Base-by-base conservation (phyloP, 2,329 filamentous ascomycete species). In the Epichloe baconii region DNA sequence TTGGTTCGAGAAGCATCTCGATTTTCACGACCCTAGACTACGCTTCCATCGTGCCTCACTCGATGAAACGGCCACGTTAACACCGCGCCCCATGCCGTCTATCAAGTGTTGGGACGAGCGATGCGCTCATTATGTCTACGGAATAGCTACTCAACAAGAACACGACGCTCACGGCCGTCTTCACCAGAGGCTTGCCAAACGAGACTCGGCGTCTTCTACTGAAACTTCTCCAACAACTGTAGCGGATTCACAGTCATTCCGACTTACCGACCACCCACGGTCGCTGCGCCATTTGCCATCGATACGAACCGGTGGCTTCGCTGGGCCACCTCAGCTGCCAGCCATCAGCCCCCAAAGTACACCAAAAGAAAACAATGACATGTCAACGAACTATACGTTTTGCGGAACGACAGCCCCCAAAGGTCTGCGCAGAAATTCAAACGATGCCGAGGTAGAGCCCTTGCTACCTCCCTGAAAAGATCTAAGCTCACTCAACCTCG, bases 81-180 rank as follows among this genome's bases (percentile, higher is more conserved):
- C 17, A 47, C 45, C 26, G 47, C 50, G 42, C 47, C 44, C 46
- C 46, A 49, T 55, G 47, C 61, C 59, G 34, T 58, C 74, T 11
- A 74, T 74, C 62, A 80, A 77, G 61, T 81, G 78, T 62, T 73
- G 68, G 63, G 68, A 79, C 54, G 73, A 79, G 49, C 68, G 68
- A 51, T 81, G 78, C 57, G 64, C 77, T 53, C 72, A 77, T 61
- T 80, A 79, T 61, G 72, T 80, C 38, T 81, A 80, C 56, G 78
- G 78, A 34, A 79, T 80, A 58, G 59, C 67, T 37, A 73, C 69
- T 52, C 66, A 66, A 38, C 66, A 74, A 49, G 76, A 79, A 54
- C 71, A 76, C 49, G 75, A 79, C 51, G 67, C 67, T 37, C 78
- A 81, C 60, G 59, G 68, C 41, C 70, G 66, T 54, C 67, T 75